A percentile compares a stretch with the other conserved stretches of the same genome.
Conservation (phyloP, 1,284 basidiomycete genomes). For the Meira nashicola region DNA sequence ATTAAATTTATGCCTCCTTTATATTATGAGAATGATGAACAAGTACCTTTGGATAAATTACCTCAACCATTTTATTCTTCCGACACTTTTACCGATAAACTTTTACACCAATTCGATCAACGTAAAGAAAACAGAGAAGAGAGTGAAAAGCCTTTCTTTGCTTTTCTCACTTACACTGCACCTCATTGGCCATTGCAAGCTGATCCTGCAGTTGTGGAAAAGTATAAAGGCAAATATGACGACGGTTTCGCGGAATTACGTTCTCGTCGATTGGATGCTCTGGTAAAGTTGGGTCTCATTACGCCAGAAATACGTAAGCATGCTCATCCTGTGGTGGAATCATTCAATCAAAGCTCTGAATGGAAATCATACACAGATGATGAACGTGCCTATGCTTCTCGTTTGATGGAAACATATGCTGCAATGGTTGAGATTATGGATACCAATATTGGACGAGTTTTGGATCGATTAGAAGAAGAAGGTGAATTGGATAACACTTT, state of each 20-base stretch:
- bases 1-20: constrained; percentile 21
- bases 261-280: constrained; percentile 27
- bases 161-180: constrained; percentile 31
- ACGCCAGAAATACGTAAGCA: constrained; percentile 18
- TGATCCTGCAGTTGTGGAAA: constrained; percentile 23
- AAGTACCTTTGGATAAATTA: constrained; percentile 13
- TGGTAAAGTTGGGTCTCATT: constrained; percentile 36
- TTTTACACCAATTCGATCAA: no score
- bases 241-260: constrained; percentile 45
- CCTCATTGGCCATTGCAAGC: constrained; percentile 37
- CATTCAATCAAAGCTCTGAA: not conserved
- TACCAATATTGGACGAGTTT: constrained; percentile 38
- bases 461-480: constrained; percentile 23
- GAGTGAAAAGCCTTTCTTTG: constrained; percentile 24
- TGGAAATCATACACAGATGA: constrained; percentile 8
- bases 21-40: constrained; percentile 17
- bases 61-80: constrained; percentile 29
- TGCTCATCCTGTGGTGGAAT: not conserved
- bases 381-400: constrained; percentile 29
- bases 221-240: constrained; percentile 46
- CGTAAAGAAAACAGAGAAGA: constrained; percentile 12
- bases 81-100: constrained; percentile 21
- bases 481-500: constrained; percentile 50
- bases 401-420: constrained; percentile 51
- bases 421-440: constrained; percentile 53